phyloP scores from a whole-genome alignment of 805 yeast genomes.

The Pichia cephalocereana region DNA sequence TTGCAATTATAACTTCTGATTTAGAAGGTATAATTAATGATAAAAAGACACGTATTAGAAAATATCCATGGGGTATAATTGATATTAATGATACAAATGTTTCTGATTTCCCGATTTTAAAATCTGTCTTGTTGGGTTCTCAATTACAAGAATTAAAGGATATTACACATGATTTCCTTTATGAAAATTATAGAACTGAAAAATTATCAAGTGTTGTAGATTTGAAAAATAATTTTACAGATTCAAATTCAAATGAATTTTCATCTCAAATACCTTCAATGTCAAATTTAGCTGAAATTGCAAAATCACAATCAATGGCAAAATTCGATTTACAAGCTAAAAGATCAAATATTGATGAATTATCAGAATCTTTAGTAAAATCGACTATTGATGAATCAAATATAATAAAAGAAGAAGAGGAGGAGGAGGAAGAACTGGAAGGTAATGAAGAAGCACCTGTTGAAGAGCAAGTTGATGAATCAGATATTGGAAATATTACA shows the following conservation, averaged over 20 bases:
- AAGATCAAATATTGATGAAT: conserved; percentile 6
- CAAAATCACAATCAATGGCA: conserved; percentile 27
- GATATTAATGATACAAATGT: conserved; percentile 44
- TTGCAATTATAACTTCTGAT: conserved; percentile 63
- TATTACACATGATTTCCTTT: conserved; percentile 54
- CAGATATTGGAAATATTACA: no score
- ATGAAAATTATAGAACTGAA: conserved; percentile 59
- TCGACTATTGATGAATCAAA: conserved; percentile 10
- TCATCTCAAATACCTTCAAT: conserved; percentile 40
- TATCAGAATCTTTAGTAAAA: conserved; percentile 5
- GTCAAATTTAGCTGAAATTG: conserved; percentile 51
- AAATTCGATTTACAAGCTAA: conserved; percentile 13
- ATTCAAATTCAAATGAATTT: conserved; percentile 17
- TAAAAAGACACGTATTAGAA: conserved; percentile 44
- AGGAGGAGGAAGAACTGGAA: conserved; percentile 2
- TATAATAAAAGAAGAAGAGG: neutral
- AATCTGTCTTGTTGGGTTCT: conserved; percentile 47
- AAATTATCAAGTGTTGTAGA: conserved; percentile 48
- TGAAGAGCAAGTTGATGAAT: no score
- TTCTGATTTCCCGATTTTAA: conserved; percentile 46
- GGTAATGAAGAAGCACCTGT: conserved; percentile 2
- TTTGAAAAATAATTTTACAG: conserved; percentile 22
- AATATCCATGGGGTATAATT: conserved; percentile 69
- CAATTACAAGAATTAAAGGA: conserved; percentile 59
- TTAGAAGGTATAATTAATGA: conserved; percentile 45